Percentiles rank a stretch among this genome's conserved stretches.
phyloP scores from a whole-genome alignment of 2,329 filamentous ascomycete genomes.

The Fusarium buharicum region DNA sequence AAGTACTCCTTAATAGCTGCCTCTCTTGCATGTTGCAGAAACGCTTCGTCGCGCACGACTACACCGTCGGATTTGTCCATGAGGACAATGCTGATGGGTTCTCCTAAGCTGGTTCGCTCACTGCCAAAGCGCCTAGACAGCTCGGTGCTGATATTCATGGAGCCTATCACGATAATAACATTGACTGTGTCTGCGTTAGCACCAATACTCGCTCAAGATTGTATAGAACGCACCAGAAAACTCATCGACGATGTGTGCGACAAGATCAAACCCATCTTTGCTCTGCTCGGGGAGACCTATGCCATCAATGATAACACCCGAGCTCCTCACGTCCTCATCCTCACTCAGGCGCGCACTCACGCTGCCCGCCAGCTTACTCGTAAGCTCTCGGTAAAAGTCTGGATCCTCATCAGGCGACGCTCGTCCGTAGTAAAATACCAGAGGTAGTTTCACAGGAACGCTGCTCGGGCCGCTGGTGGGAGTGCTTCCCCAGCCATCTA shows the following conservation, averaged over 20 bases:
- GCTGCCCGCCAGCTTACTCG: slow-evolving; percentile 80
- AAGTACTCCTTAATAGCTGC: slow-evolving; percentile 91
- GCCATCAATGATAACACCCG: slow-evolving; percentile 88
- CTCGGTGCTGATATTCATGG: slow-evolving; percentile 78
- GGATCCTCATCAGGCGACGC: slow-evolving; percentile 77
- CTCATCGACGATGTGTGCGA: slow-evolving; percentile 77
- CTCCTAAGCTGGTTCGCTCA: slow-evolving; percentile 66
- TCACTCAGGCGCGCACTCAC: slow-evolving; percentile 81
- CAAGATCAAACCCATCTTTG: slow-evolving; percentile 76
- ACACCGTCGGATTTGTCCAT: slow-evolving; percentile 89
- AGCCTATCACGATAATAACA: slow-evolving; percentile 83
- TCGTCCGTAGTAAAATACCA: slow-evolving; percentile 89
- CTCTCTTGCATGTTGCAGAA: slow-evolving; percentile 78
- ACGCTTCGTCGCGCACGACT: slow-evolving; percentile 77
- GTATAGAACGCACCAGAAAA: slow-evolving; percentile 56
- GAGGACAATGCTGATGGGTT: slow-evolving; percentile 78
- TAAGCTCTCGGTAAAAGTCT: slow-evolving; percentile 76
- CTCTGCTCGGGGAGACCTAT: slow-evolving; percentile 74
- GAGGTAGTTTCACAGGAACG: slow-evolving; percentile 88
- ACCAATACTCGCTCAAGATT: not conserved
- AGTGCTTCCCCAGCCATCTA: slow-evolving; percentile 88
- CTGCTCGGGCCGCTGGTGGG: slow-evolving; percentile 90
- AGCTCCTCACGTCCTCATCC: slow-evolving; percentile 74
- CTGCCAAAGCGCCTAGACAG: slow-evolving; percentile 74
- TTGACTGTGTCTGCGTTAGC: slow-evolving; percentile 73